Evolutionary conservation across 1,284 basidiomycete species (phyloP), one percentile per base, ranked within the genome.

Genomic region (Trichosporon ovoides): DNA sequence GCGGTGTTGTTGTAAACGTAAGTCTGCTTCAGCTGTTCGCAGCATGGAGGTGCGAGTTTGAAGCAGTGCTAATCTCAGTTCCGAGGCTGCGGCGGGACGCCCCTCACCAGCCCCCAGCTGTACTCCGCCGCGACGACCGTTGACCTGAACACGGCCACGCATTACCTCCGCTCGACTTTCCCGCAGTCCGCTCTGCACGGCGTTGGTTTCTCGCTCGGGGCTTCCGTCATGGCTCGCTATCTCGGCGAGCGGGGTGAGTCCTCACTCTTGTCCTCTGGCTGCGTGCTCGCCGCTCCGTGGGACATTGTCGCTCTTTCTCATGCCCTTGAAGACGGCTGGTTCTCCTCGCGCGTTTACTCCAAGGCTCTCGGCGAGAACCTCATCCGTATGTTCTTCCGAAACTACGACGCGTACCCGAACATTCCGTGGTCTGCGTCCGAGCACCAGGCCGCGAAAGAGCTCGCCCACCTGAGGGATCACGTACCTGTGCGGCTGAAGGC

Each of bases 171-270:
- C 7, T 76, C 84, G 59, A 77, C 80, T 58, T 94, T 87, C 68
- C 93, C 96, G 2, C 77, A 82, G 20, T 90, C 93, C 0, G 88
- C 87, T 7, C 79, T 98, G 38, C 79, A 94, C 34, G 95, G 90
- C 13, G 78, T 96, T 28, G 92, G 92, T 7, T 98, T 97, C 79
- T 96, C 91, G 3, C 84, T 99, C 49, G 96, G 95, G 53, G 91
- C 93, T 36, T 91, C 91, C 69, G 87, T 98, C 40, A 78, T 98
- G 62, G 87, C 90, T 16, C 84, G 91, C 62, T 97, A 96, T 76
- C 79, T 95, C 52, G 92, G 89, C 7, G 87, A 96, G 75, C 88
- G 94, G 71, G 88, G 88, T 10, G 81, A 83, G n/a, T 69, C 80
- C 11, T 88, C 86, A 60, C 84, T 91, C n/a, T 78, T 98, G 18